Evolutionary conservation across 2,329 filamentous ascomycete genomes (phyloP).

Genomic region (Aciculosporium take): DNA sequence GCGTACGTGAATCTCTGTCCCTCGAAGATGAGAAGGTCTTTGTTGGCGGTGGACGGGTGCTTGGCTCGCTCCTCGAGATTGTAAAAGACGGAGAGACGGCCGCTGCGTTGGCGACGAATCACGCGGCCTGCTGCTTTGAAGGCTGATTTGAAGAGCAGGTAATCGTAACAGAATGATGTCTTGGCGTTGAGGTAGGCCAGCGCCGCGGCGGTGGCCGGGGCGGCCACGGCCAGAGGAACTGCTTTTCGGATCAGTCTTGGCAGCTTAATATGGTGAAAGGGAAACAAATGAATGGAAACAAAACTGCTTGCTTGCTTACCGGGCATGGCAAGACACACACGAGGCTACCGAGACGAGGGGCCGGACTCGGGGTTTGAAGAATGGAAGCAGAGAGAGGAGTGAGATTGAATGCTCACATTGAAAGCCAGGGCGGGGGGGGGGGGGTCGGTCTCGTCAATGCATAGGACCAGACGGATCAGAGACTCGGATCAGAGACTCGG

Average conservation of each 20-base stretch:
- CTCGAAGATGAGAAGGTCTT: conserved; percentile 52
- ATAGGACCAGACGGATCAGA: not conserved
- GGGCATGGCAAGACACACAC: not conserved
- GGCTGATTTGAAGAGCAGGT: conserved; percentile 40
- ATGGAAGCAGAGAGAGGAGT: not conserved
- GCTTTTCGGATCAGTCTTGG: not conserved
- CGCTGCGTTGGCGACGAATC: conserved; percentile 35
- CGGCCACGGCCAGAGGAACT: conserved; percentile 40
- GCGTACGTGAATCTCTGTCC: conserved; percentile 58
- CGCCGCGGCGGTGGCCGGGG: conserved; percentile 49
- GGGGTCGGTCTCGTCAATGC: no score
- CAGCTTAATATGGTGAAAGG: not conserved
- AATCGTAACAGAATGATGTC: conserved; percentile 52
- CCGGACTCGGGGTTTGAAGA: not conserved
- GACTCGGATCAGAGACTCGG: no score
- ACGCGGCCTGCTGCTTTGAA: conserved; percentile 30
- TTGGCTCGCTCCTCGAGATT: conserved; percentile 52
- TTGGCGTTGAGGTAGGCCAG: conserved; percentile 70
- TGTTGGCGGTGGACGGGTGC: conserved; percentile 33
- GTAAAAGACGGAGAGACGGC: conserved; percentile 62
- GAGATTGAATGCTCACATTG: not conserved
- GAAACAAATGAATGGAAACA: no score
- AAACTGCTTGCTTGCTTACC: not conserved
- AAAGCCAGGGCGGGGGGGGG: not conserved
- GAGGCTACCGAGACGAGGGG: not conserved